Evolutionary conservation across 2,329 filamentous ascomycete species (phyloP), one percentile per base, ranked within the genome.

Genomic region (Cryphonectria nitschkei): DNA sequence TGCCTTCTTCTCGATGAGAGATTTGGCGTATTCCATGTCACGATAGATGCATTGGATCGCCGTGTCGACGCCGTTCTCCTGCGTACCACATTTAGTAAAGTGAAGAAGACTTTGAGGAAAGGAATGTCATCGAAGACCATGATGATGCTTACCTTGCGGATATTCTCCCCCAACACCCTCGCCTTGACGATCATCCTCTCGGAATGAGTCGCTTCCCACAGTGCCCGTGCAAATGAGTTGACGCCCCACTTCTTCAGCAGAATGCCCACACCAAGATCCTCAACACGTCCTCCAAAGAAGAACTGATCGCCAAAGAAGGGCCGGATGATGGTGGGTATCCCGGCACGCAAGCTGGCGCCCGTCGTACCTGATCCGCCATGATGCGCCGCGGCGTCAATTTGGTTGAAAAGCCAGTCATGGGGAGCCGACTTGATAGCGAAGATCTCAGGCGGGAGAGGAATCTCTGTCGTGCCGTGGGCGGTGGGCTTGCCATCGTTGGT

Each of bases 231-330:
- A 76, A 99, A 95, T 52, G 91, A 88, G 74, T 89, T 92, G n/a
- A 93, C 91, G 32, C 96, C 97, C 84, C 97, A 89, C 80, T 93
- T 96, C 84, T 92, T 94, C 76, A 99, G 85, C 77, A 91, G 93
- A 29, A 97, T 90, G 0, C 96, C 96, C 2, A 98, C 96, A 0
- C 96, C 95, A 7, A 99, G 85, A 77, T 98, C 95, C 79, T 98
- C 94, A 1, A 98, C 92, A 4, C 96, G 88, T 41, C 87, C 89
- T 8, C 94, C 96, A 76, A 97, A 98, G 84, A 99, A 99, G 85
- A 92, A 98, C 79, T 99, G 96, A 76, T 99, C 96, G 6, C 96
- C 96, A 78, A 99, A 99, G 84, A 98, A 99, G 0, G 96, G 96
- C 73, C 95, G 93, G 78, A 98, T 92, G 74, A 99, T 95, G 0